Percentiles rank a stretch among this genome's conserved stretches.
These are phyloP conservation scores for Bruguiera parviflora DNA, from an alignment of 345 rosid genomes.

Conservation along the genomic window DNA sequence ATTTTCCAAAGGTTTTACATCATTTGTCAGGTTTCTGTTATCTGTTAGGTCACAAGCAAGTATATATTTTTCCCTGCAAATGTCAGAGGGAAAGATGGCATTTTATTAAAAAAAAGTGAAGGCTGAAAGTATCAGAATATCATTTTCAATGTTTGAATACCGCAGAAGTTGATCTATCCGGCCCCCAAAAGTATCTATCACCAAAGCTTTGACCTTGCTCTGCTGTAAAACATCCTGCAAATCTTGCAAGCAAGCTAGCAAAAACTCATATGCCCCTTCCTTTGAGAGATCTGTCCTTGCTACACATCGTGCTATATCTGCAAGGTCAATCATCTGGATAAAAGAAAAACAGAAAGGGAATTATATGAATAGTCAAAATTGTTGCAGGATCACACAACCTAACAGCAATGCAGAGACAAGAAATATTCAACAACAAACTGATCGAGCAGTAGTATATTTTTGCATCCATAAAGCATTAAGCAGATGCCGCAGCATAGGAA, in stretches of 20 bases:
- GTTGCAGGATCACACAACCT: no score
- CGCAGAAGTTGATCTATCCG: conserved; percentile 69
- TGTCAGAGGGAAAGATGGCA: conserved; percentile 7
- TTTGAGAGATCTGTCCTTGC: conserved; percentile 56
- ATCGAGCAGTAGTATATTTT: no score
- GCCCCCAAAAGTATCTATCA: conserved; percentile 74
- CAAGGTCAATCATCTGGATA: conserved; percentile 72
- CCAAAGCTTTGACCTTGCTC: conserved; percentile 74
- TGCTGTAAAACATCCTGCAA: conserved; percentile 61
- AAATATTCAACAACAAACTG: no score
- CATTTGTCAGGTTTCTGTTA: conserved; percentile 37
- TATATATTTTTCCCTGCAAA: conserved; percentile 69
- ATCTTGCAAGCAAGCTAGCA: conserved; percentile 81
- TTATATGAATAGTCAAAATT: no score
- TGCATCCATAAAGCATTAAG: no score
- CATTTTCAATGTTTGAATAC: conserved; percentile 28
- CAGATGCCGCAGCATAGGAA: no score
- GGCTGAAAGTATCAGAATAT: conserved; percentile 8
- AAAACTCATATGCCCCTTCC: conserved; percentile 56
- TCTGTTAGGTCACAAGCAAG: conserved; percentile 54
- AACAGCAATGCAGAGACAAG: no score
- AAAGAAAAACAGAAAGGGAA: neutral
- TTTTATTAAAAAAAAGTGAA: conserved; percentile 8
- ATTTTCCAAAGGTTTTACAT: conserved; percentile 40
- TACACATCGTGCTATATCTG: conserved; percentile 78